phyloP scores from a whole-genome alignment of 169 alveolate genomes.

The Plasmodium blacklocki region DNA sequence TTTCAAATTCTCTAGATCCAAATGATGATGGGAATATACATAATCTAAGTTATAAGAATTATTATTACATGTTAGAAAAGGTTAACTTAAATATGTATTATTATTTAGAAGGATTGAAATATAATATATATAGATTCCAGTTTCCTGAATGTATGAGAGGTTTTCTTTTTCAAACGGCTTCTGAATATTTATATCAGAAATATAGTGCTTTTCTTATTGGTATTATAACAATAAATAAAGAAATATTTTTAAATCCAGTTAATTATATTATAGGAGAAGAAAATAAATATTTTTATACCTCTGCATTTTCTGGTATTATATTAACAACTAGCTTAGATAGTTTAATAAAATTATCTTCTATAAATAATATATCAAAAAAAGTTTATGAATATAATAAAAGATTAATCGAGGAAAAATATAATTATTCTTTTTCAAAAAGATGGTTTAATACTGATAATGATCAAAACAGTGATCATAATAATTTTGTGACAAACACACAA shows the following conservation, averaged over 20 bases:
- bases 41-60: conserved; percentile 5
- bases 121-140: conserved; percentile 70
- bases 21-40: not conserved
- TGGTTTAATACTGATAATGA: not conserved
- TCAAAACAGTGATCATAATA: not conserved
- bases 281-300: conserved; percentile 38
- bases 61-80: conserved; percentile 44
- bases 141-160: conserved; percentile 78
- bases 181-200: conserved; percentile 79
- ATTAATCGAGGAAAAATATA: conserved; percentile 17
- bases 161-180: conserved; percentile 77
- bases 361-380: conserved; percentile 72
- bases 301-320: conserved; percentile 78
- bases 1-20: conserved; percentile 11
- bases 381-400: conserved; percentile 67
- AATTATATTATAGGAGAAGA: conserved; percentile 83
- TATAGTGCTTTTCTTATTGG: conserved; percentile 83
- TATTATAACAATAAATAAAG: conserved; percentile 78
- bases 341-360: conserved; percentile 78
- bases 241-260: conserved; percentile 81
- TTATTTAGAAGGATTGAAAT: conserved; percentile 69
- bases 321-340: conserved; percentile 81
- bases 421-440: too few species aligned
- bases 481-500: conserved; percentile 7
- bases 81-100: conserved; percentile 67